Conservation (phyloP, 108 stramenopile genomes). For the Fragilariopsis cylindrus region DNA sequence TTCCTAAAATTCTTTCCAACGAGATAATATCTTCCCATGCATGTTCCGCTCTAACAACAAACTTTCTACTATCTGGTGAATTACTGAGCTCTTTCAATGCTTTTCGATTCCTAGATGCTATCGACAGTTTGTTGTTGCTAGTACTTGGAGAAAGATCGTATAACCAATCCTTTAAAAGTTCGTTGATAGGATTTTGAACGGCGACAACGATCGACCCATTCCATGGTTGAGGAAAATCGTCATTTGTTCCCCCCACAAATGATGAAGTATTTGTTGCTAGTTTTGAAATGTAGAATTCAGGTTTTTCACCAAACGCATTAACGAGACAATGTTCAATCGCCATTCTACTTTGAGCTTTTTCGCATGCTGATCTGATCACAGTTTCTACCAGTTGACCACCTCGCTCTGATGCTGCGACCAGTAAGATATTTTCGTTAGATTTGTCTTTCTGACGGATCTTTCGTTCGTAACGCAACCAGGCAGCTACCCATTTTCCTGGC, state of each 20-base stretch:
- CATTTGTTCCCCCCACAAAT: not conserved
- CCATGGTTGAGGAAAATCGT: slow-evolving; percentile 1
- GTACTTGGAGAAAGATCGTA: not conserved
- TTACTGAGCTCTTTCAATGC: not conserved
- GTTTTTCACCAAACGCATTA: not conserved
- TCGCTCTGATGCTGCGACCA: slow-evolving; percentile 2
- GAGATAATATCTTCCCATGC: slow-evolving; percentile 10
- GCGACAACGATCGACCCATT: not conserved
- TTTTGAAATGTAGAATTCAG: slow-evolving; percentile 10
- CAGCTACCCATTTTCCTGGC: not conserved
- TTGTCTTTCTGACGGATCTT: not conserved
- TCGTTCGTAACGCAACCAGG: not conserved
- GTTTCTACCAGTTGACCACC: not conserved
- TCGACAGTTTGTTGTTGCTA: not conserved
- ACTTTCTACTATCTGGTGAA: not conserved
- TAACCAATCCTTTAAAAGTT: not conserved
- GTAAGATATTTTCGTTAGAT: not conserved
- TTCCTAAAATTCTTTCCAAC: slow-evolving; percentile 7
- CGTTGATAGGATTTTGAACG: slow-evolving; percentile 17
- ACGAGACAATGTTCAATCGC: slow-evolving; percentile 1
- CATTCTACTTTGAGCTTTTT: not conserved
- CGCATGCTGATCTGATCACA: not conserved
- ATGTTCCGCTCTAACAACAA: slow-evolving; percentile 7
- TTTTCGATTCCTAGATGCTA: slow-evolving; percentile 4
- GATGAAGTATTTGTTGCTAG: not conserved